A percentile compares a stretch with the other conserved stretches of the same genome.
phyloP scores from a whole-genome alignment of 2,329 filamentous ascomycete species.

The Allantophomopsis lycopodina region DNA sequence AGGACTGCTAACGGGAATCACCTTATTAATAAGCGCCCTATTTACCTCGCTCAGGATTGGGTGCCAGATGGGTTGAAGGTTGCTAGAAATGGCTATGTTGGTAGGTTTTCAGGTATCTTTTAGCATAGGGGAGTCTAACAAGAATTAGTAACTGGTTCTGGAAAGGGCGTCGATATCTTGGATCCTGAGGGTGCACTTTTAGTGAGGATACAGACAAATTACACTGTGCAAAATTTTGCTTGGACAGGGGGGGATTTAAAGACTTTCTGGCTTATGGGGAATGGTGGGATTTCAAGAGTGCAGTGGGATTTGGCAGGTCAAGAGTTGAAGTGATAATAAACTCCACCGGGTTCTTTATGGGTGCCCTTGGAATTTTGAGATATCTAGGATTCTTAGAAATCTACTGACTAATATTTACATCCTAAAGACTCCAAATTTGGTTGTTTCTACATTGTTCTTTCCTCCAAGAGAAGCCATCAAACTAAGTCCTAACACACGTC shows the following conservation, averaged over 20 bases:
- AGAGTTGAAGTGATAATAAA: slow-evolving; percentile 8
- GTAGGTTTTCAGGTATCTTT: not conserved
- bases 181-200: slow-evolving; percentile 22
- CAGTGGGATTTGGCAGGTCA: slow-evolving; percentile 11
- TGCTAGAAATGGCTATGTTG: slow-evolving; percentile 22
- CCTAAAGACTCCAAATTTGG: slow-evolving; percentile 68
- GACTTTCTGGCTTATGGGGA: slow-evolving; percentile 25
- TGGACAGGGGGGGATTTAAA: slow-evolving; percentile 24
- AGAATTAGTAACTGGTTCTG: slow-evolving; percentile 21
- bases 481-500: slow-evolving; percentile 59
- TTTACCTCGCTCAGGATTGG: slow-evolving; percentile 24
- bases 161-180: slow-evolving; percentile 24
- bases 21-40: slow-evolving; percentile 22
- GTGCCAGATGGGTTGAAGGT: slow-evolving; percentile 28
- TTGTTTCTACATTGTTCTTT: slow-evolving; percentile 44
- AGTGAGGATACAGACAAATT: slow-evolving; percentile 26
- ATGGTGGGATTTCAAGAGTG: slow-evolving; percentile 23
- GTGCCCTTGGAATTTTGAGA: too few species aligned
- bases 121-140: too few species aligned
- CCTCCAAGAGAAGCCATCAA: slow-evolving; percentile 59
- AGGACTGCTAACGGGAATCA: slow-evolving; percentile 18
- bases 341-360: too few species aligned
- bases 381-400: not conserved
- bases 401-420: slow-evolving; percentile 40
- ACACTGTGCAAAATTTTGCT: slow-evolving; percentile 27